Base-by-base conservation (phyloP, 2,329 filamentous ascomycete genomes). In the Calonectria pseudoreteaudii region DNA sequence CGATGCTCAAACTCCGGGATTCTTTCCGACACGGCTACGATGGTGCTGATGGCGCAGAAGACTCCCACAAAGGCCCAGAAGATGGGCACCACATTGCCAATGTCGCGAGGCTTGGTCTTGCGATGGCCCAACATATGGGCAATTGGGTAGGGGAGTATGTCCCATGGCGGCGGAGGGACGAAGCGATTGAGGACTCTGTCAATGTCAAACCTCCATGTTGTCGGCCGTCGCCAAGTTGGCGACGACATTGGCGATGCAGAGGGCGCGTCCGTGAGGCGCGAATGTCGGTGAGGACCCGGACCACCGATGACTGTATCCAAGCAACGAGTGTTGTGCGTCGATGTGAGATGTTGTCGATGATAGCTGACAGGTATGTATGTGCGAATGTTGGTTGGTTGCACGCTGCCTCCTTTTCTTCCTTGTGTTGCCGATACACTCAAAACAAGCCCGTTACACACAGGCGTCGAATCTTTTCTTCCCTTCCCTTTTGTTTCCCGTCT, bases 101-200 rank as follows among this genome's bases (percentile, higher is more conserved):
- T 79, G 13, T 80, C 80, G 16, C 79, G 30, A 60, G 84, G 78
- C 76, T 83, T 78, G 31, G 81, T 38, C 60, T 80, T 84, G 74
- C 93, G 89, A 80, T 94, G 86, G 14, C 94, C 93, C 2, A 97
- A 85, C 78, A 95, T 93, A 77, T 91, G 90, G 26, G 94, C 90
- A 26, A 97, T 81, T 0, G 90, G 89, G 60, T 86, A 87, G 0
- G 95, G 95, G 1, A 98, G 81, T 56, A 86, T 85, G 34, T 89
- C 85, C 82, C 94, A 89, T 78, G 90, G 91, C 50, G 93, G 93
- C 18, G 90, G 86, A 11, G 94, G 94, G 30, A 97, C 81, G 74
- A 91, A 87, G 3, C 89, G 93, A 82, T 96, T 95, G 66, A 97
- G 82, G 81, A 93, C 91, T n/a, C 85, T 85, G 87, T 98, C 95